Conservation (phyloP, 257 asterid genomes). For the Fraxinus excelsior region DNA sequence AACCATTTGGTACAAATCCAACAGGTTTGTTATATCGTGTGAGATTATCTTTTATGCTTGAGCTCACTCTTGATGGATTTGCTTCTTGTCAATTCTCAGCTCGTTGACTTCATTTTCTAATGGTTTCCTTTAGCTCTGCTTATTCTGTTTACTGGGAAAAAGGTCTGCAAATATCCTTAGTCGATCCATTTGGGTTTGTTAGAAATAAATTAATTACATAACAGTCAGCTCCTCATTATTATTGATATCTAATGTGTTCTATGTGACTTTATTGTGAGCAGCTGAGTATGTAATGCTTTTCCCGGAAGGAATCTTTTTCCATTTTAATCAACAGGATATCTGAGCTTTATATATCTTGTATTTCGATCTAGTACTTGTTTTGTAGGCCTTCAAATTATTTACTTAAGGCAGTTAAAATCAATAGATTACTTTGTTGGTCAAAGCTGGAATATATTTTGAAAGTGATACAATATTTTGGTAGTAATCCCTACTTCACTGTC, state of each 20-base stretch:
- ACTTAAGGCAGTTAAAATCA: background rate
- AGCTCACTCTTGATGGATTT: conserved; percentile 29
- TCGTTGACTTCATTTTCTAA: conserved; percentile 15
- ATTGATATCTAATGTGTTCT: background rate
- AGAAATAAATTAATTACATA: background rate
- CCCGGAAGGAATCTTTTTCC: background rate
- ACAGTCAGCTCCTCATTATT: background rate
- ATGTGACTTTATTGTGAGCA: background rate
- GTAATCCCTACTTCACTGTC: background rate
- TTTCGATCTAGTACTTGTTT: background rate
- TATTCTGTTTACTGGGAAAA: conserved; percentile 4
- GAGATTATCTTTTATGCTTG: conserved; percentile 11
- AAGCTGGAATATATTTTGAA: background rate
- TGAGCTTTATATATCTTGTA: background rate
- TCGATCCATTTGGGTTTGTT: conserved; percentile 2
- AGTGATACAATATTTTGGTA: background rate
- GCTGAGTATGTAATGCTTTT: background rate
- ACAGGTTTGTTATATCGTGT: conserved; percentile 47
- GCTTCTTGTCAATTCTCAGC: conserved; percentile 4
- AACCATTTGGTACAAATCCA: conserved; percentile 57
- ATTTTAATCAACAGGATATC: background rate
- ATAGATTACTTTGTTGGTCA: background rate
- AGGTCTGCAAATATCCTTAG: background rate
- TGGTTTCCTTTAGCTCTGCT: background rate
- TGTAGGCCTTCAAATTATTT: background rate